Conservation (phyloP, 176 grass and related monocot genomes). For the Aegilops longissima region DNA sequence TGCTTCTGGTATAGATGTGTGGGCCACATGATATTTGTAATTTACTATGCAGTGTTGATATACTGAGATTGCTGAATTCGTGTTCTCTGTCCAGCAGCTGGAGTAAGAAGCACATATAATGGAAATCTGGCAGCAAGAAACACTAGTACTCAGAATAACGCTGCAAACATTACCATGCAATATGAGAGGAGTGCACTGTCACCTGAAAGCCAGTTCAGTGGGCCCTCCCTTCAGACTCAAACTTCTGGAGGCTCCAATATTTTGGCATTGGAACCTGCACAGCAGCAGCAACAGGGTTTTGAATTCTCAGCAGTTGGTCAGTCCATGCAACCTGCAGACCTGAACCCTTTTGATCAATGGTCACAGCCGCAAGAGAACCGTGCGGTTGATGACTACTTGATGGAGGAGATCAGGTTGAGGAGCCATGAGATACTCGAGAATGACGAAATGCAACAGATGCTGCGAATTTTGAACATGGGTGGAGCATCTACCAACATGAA, state of each 20-base stretch:
- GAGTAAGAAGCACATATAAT: conserved; percentile 41
- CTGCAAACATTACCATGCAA: conserved; percentile 29
- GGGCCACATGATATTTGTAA: neutral
- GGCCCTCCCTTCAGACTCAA: conserved; percentile 44
- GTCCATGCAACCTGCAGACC: conserved; percentile 34
- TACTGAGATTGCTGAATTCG: conserved; percentile 11
- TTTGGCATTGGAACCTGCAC: conserved; percentile 52
- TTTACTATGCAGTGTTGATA: neutral
- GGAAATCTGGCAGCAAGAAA: conserved; percentile 48
- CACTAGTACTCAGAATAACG: conserved; percentile 36
- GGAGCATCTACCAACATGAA: conserved; percentile 49
- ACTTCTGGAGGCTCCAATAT: conserved; percentile 45
- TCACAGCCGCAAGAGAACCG: conserved; percentile 37
- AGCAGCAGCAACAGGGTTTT: conserved; percentile 54
- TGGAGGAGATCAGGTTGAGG: conserved; percentile 91
- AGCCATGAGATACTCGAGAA: conserved; percentile 96
- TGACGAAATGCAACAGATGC: conserved; percentile 95
- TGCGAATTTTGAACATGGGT: conserved; percentile 73
- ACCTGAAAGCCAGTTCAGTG: conserved; percentile 52
- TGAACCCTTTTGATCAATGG: conserved; percentile 54
- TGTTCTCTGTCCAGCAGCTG: conserved; percentile 46
- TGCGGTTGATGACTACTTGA: conserved; percentile 80
- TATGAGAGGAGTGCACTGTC: conserved; percentile 43
- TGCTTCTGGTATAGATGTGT: conserved; percentile 17
- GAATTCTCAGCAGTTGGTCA: conserved; percentile 44